Conservation (phyloP, 306 rosid species). For the Benincasa hispida region DNA sequence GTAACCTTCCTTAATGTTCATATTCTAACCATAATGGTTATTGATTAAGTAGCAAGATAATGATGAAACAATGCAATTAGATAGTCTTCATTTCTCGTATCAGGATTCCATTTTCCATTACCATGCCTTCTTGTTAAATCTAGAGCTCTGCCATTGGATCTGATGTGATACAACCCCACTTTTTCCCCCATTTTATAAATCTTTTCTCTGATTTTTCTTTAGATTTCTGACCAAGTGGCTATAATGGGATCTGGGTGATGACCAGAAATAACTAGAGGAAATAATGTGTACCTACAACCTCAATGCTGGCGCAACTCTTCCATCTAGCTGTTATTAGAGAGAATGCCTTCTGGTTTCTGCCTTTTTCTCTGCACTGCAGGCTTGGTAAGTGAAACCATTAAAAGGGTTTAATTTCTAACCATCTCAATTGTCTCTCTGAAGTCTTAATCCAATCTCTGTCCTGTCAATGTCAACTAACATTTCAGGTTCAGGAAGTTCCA, state of each 20-base stretch:
- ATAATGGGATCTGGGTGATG: background rate
- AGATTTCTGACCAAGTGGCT: background rate
- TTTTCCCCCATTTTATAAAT: background rate
- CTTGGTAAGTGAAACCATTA: conserved; percentile 4
- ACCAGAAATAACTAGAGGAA: conserved; percentile 6
- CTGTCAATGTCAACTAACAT: background rate
- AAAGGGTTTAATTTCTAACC: background rate
- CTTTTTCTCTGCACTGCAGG: background rate
- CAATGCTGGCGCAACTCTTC: background rate
- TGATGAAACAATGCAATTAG: background rate
- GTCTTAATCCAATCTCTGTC: background rate
- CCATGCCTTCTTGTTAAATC: background rate
- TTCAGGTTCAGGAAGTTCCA: background rate
- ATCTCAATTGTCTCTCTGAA: background rate
- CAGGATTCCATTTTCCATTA: conserved; percentile 1
- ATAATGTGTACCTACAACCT: background rate
- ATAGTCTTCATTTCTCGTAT: background rate
- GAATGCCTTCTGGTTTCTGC: background rate
- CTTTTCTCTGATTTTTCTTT: background rate
- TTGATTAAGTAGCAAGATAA: background rate
- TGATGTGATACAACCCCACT: conserved; percentile 6
- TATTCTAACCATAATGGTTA: conserved; percentile 5
- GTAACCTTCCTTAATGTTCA: background rate
- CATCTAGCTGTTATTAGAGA: background rate
- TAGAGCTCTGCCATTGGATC: background rate